These are phyloP conservation scores for Hypomyces rosellus DNA, from an alignment of 2,329 filamentous ascomycete species.

Conservation along the genomic window DNA sequence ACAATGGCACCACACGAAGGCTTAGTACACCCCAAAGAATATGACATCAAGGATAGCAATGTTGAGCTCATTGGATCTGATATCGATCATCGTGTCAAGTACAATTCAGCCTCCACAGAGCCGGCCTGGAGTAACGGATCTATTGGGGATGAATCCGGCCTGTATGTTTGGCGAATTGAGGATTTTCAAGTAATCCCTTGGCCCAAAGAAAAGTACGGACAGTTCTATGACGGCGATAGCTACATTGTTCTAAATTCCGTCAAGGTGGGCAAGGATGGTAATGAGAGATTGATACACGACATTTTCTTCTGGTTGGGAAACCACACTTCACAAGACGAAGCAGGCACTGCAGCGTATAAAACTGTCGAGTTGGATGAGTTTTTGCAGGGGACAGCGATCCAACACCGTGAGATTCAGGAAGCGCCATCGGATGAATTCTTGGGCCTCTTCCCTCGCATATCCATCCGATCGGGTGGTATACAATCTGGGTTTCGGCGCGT, in stretches of 20 bases:
- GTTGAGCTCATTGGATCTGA: constrained; percentile 58
- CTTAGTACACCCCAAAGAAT: constrained; percentile 56
- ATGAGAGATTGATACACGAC: constrained; percentile 49
- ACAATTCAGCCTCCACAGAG: constrained; percentile 57
- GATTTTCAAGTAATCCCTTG: constrained; percentile 58
- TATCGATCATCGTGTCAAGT: constrained; percentile 62
- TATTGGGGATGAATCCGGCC: constrained; percentile 47
- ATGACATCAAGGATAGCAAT: constrained; percentile 63
- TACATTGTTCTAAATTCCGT: constrained; percentile 60
- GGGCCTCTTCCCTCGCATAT: constrained; percentile 52
- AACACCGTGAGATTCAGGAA: constrained; percentile 58
- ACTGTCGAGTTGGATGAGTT: constrained; percentile 66
- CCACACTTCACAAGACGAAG: constrained; percentile 62
- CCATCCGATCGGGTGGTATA: constrained; percentile 56
- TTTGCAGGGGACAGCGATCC: constrained; percentile 52
- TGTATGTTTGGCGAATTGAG: constrained; percentile 62
- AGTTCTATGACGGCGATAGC: constrained; percentile 63
- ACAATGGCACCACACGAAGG: constrained; percentile 57
- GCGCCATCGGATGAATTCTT: constrained; percentile 55
- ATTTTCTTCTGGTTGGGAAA: constrained; percentile 65
- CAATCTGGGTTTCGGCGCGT: constrained; percentile 59
- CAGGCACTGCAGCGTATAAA: constrained; percentile 63
- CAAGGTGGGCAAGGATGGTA: constrained; percentile 38
- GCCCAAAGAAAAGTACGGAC: constrained; percentile 49
- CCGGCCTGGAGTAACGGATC: constrained; percentile 59